A percentile compares a stretch with the other conserved stretches of the same genome.
Conservation (phyloP, 257 asterid species). For the Solanum sejunctum region DNA sequence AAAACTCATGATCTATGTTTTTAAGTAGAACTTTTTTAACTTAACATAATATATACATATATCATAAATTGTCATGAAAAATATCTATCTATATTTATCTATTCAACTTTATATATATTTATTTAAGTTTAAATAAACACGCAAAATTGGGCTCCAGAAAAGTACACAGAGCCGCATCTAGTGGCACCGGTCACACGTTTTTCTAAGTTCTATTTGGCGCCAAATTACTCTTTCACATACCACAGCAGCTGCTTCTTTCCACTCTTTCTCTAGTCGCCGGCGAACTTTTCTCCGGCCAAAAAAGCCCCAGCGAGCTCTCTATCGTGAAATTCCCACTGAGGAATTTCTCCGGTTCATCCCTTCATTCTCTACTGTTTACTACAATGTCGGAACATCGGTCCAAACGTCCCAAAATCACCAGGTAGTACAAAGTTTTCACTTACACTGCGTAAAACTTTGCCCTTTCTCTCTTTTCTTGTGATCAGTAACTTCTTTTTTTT, state of each 20-base stretch:
- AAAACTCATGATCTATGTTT: no score
- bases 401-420: constrained; percentile 45
- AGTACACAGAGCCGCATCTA: not conserved
- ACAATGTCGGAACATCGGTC: constrained; percentile 36
- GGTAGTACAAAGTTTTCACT: constrained; percentile 15
- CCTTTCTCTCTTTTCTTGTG: not conserved
- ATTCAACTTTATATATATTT: no score
- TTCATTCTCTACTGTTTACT: not conserved
- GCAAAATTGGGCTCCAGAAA: not conserved
- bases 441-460: not conserved
- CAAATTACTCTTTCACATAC: not conserved
- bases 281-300: not conserved
- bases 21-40: no score
- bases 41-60: no score
- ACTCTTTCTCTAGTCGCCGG: not conserved
- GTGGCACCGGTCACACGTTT: not conserved
- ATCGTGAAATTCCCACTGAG: not conserved
- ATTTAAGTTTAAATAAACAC: not conserved
- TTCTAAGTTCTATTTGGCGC: not conserved
- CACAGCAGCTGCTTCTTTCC: not conserved
- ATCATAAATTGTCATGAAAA: no score
- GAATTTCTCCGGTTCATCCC: not conserved
- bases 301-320: not conserved
- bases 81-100: no score
- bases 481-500: not conserved